These are phyloP conservation scores for Scleroderma citrinum DNA, from an alignment of 768 basidiomycete genomes.

Conservation along the genomic window DNA sequence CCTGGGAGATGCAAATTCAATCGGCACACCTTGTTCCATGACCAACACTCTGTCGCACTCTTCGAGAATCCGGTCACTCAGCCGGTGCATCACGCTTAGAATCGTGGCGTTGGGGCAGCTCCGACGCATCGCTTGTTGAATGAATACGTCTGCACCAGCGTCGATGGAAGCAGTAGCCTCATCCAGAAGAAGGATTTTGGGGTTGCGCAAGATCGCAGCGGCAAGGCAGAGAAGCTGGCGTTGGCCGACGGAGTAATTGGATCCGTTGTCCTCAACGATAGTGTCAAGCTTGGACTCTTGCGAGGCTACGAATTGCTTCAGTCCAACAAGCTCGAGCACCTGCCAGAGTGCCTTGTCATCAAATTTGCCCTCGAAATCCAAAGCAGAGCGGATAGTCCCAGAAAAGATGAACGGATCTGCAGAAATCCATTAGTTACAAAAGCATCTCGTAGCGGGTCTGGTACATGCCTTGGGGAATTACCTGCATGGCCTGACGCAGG, in stretches of 20 bases:
- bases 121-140: slow-evolving; percentile 30
- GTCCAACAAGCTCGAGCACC: slow-evolving; percentile 32
- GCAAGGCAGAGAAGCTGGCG: slow-evolving; percentile 71
- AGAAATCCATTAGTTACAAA: background rate
- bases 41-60: slow-evolving; percentile 29
- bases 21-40: slow-evolving; percentile 34
- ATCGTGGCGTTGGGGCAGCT: slow-evolving; percentile 27
- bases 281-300: slow-evolving; percentile 77
- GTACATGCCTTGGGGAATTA: slow-evolving; percentile 25
- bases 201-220: slow-evolving; percentile 26
- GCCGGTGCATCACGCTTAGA: slow-evolving; percentile 26
- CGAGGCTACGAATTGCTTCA: slow-evolving; percentile 69
- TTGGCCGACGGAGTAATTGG: slow-evolving; percentile 85
- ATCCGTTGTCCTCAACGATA: slow-evolving; percentile 65
- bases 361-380: slow-evolving; percentile 22
- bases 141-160: slow-evolving; percentile 78
- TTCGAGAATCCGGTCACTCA: slow-evolving; percentile 21
- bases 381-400: slow-evolving; percentile 23
- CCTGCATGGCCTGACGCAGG: slow-evolving; percentile 23
- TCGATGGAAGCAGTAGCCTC: slow-evolving; percentile 63
- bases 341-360: slow-evolving; percentile 32
- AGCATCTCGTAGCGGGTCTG: background rate
- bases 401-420: slow-evolving; percentile 30
- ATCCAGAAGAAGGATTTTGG: slow-evolving; percentile 25
- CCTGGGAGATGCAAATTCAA: slow-evolving; percentile 21